Evolutionary conservation across 495 filamentous ascomycete species (phyloP).

Genomic region (Penicillium subrubescens): DNA sequence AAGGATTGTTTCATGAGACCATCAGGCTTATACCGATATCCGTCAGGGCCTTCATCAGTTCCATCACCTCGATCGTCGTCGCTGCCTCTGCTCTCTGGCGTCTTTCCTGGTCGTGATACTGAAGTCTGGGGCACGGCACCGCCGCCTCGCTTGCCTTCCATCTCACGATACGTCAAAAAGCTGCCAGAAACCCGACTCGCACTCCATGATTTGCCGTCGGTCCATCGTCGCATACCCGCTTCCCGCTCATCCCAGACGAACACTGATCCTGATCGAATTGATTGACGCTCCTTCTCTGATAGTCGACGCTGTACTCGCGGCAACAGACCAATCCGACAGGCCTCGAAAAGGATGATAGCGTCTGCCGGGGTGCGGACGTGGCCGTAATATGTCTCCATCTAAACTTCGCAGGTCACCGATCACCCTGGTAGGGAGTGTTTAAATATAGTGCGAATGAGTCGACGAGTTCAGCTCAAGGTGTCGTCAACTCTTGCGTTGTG

Average conservation of each 20-base stretch:
- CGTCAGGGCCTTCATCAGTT: conserved; percentile 83
- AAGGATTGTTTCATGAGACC: conserved; percentile 99
- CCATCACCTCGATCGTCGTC: conserved; percentile 76
- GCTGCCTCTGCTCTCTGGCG: conserved; percentile 78
- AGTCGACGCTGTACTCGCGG: conserved; percentile 90
- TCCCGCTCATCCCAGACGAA: conserved; percentile 99
- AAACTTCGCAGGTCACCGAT: conserved; percentile 33
- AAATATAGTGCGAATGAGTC: neutral
- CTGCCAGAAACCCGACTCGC: conserved; percentile 96
- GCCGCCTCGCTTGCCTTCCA: conserved; percentile 91
- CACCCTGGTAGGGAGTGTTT: conserved; percentile 32
- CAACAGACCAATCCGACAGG: conserved; percentile 84
- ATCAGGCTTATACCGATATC: conserved; percentile 95
- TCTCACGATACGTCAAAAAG: conserved; percentile 96
- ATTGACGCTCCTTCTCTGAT: conserved; percentile 95
- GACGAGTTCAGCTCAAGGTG: neutral
- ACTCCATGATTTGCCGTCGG: conserved; percentile 98
- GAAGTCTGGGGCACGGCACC: conserved; percentile 57
- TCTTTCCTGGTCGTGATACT: conserved; percentile 67
- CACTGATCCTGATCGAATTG: conserved; percentile 92
- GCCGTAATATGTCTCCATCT: conserved; percentile 96
- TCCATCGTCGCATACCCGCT: conserved; percentile 98
- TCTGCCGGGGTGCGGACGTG: conserved; percentile 89
- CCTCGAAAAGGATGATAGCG: conserved; percentile 96
- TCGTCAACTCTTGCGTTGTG: neutral